Percentiles rank a stretch among this genome's conserved stretches.
Evolutionary conservation across 225 moss, liverwort and hornwort species (phyloP).

Genomic region (Asterella californica): DNA sequence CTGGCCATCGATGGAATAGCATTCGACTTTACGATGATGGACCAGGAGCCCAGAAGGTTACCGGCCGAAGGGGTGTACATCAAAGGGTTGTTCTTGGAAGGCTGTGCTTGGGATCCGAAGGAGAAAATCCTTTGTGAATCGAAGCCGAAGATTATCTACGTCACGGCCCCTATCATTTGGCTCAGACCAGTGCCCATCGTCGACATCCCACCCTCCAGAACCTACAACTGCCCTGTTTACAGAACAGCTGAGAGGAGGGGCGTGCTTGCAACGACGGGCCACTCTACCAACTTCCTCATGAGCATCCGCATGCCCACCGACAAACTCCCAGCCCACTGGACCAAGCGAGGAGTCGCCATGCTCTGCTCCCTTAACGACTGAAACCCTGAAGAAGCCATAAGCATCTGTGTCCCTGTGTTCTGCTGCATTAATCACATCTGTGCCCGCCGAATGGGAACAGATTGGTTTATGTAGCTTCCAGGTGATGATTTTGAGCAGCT

Average conservation of each 20-base stretch:
- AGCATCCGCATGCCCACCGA: conserved; percentile 76
- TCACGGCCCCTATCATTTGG: conserved; percentile 58
- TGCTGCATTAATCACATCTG: background rate
- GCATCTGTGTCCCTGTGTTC: background rate
- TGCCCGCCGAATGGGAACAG: too few relatives aligned
- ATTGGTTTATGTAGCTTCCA: too few relatives aligned
- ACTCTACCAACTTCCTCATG: conserved; percentile 94
- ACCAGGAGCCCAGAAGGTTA: conserved; percentile 44
- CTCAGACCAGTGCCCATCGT: conserved; percentile 55
- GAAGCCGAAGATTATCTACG: conserved; percentile 69
- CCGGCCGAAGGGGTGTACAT: conserved; percentile 76
- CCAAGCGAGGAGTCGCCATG: conserved; percentile 86
- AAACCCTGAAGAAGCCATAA: background rate
- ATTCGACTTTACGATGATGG: conserved; percentile 69
- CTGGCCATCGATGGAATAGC: conserved; percentile 91
- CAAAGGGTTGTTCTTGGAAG: conserved; percentile 70
- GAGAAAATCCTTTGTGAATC: conserved; percentile 71
- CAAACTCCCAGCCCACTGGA: conserved; percentile 61
- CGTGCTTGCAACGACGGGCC: conserved; percentile 80
- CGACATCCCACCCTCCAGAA: conserved; percentile 57
- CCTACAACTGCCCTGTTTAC: conserved; percentile 84
- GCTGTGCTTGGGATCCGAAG: conserved; percentile 66
- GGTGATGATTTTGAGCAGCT: too few relatives aligned
- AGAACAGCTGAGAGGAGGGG: conserved; percentile 75
- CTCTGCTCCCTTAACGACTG: conserved; percentile 80